Evolutionary conservation across 2,329 filamentous ascomycete species (phyloP), one percentile per base, ranked within the genome.

Genomic region (Phyllosticta paracitricarpa): DNA sequence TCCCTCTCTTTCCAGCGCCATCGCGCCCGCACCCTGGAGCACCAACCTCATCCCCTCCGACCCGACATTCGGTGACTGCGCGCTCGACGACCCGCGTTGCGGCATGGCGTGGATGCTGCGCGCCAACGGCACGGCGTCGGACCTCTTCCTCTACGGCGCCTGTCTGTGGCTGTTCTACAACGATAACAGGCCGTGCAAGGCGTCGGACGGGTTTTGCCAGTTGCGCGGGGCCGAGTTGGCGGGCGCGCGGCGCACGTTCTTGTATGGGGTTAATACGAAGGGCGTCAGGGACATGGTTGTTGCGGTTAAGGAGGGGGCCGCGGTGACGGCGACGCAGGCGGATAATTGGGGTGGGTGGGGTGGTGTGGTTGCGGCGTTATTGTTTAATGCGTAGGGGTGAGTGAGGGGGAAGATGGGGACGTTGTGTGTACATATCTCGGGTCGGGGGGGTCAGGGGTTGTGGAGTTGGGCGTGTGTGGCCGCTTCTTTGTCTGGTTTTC

Each of bases 11-110:
- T 17, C 17, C 35, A 65, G 56, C 57, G 2, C 63, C 66, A 25
- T 73, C 76, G 3, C 60, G 14, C 77, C 77, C 5, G 66, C 68
- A 3, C 78, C 78, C 2, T 79, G 77, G 75, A 70, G 68, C 63
- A 68, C 72, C 58, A 70, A 73, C 52, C 63, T 58, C 9, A 65
- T 68, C 6, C 67, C 69, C 2, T 72, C 69, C 52, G 68, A 72
- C 22, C 68, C 72, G 63, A 58, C 71, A 67, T 65, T 69, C 65
- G 52, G 64, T 2, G 63, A 65, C 17, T 70, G 68, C 56, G 33
- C 22, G 7, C 8, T 22, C 19, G 56, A 52, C 33, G 66, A 68
- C 9, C 54, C 67, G 7, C 51, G 40, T 33, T 63, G 62, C 55
- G 52, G 62, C 14, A 56, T 63, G 62, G 62, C 62, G 52, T 63